These are phyloP conservation scores for Eragrostis nindensis DNA, from an alignment of 176 grass and related monocot genomes.

Conservation along the genomic window DNA sequence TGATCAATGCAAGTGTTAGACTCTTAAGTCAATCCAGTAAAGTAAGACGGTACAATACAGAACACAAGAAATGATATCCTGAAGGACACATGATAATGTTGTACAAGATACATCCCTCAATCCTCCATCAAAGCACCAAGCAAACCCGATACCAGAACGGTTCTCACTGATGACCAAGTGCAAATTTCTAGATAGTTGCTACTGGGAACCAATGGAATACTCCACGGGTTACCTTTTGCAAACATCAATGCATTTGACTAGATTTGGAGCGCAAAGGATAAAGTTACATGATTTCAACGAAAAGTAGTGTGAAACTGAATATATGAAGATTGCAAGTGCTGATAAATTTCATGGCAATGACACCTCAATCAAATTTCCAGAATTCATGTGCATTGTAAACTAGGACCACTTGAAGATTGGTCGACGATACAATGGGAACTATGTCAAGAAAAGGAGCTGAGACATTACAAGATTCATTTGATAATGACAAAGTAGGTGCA, in stretches of 20 bases:
- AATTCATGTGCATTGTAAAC: background rate
- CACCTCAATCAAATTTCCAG: background rate
- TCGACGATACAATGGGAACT: slow-evolving; percentile 10
- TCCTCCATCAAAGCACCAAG: background rate
- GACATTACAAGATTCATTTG: slow-evolving; percentile 12
- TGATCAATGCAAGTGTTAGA: background rate
- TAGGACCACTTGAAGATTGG: slow-evolving; percentile 26
- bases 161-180: background rate
- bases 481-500: slow-evolving; percentile 17
- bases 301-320: background rate
- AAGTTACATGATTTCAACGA: slow-evolving; percentile 9
- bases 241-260: slow-evolving; percentile 21
- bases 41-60: background rate
- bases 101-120: background rate
- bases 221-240: background rate
- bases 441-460: slow-evolving; percentile 8
- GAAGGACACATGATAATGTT: background rate
- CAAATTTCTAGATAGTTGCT: background rate
- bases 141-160: background rate
- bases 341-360: background rate
- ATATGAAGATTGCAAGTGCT: background rate
- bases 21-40: background rate
- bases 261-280: slow-evolving; percentile 2
- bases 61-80: background rate
- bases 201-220: slow-evolving; percentile 1